phyloP scores from a whole-genome alignment of 495 filamentous ascomycete genomes.

The Penicillium turbatum region DNA sequence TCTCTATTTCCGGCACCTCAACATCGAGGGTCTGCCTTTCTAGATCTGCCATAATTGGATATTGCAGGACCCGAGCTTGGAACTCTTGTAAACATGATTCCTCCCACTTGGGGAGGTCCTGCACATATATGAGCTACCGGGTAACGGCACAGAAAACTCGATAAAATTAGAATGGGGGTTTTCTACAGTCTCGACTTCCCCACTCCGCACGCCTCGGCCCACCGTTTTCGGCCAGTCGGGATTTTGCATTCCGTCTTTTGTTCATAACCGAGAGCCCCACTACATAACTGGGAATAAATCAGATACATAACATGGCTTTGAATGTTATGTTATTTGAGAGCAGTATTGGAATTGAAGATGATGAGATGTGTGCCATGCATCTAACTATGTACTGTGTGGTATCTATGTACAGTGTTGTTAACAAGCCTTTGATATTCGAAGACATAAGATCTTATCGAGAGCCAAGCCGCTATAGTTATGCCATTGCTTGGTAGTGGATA shows the following conservation, averaged over 20 bases:
- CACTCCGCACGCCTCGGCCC: background rate
- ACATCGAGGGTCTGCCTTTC: background rate
- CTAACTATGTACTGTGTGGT: too few species aligned
- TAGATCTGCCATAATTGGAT: conserved; percentile 3
- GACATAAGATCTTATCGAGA: too few species aligned
- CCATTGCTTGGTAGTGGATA: too few species aligned
- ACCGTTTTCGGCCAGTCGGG: background rate
- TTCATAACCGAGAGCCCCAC: background rate
- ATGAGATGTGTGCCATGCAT: too few species aligned
- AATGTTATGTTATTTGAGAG: too few species aligned
- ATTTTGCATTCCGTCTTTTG: background rate
- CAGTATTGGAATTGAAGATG: too few species aligned
- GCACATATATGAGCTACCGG: background rate
- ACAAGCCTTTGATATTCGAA: too few species aligned
- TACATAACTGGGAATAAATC: background rate
- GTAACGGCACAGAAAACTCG: background rate
- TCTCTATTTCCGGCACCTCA: background rate
- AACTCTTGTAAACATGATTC: background rate
- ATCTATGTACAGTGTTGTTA: too few species aligned
- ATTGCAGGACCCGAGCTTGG: background rate
- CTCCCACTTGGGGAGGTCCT: background rate
- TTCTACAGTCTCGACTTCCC: background rate
- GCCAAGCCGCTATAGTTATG: too few species aligned
- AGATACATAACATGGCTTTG: too few species aligned
- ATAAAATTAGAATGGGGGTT: background rate